Evolutionary conservation across 768 basidiomycete genomes (phyloP), one percentile per base, ranked within the genome.

Genomic region (Russula lepida): DNA sequence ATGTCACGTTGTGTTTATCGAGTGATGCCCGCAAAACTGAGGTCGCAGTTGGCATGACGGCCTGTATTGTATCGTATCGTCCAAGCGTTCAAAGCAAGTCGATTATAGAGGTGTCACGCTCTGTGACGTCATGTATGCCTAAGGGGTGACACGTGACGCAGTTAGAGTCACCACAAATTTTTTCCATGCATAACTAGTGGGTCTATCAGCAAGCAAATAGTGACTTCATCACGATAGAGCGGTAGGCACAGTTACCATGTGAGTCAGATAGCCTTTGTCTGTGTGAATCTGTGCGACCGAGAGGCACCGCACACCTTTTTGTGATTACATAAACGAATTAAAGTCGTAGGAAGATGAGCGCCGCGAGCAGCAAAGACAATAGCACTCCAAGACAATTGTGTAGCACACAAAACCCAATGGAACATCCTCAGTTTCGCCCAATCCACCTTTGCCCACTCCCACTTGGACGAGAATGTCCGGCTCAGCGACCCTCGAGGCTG

Each of bases 1-100:
- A 98, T 0, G 85, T 83, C 28, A 81, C 82, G 70, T 98, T 97
- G 74, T 97, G 93, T 44, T 76, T 76, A 72, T 93, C 88, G 52
- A 98, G 74, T 4, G 89, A 90, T 9, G 75, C 71, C 48, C 79
- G 77, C 19, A 91, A 78, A 0, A 69, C 73, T 19, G 39, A 43
- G 25, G 48, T 23, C 13, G 49, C 15, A 8, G 75, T 53, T 35
- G 58, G 32, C 58, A 59, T 59, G 17, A 58, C 15, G 21, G 59
- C 41, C n/a, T 9, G 17, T 25, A 21, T 27, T 11, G 27, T 28
- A n/a, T n/a, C n/a, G 19, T 9, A n/a, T 39, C 33, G 32, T 17
- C 23, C 19, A n/a, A n/a, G 19, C 25, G 54, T 47, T 6, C 25
- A 27, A 15, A n/a, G 19, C 19, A 27, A 46, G 44, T 46, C 44